Conservation (phyloP, 352 stramenopile genomes). For the Paralagenidium karlingii region DNA sequence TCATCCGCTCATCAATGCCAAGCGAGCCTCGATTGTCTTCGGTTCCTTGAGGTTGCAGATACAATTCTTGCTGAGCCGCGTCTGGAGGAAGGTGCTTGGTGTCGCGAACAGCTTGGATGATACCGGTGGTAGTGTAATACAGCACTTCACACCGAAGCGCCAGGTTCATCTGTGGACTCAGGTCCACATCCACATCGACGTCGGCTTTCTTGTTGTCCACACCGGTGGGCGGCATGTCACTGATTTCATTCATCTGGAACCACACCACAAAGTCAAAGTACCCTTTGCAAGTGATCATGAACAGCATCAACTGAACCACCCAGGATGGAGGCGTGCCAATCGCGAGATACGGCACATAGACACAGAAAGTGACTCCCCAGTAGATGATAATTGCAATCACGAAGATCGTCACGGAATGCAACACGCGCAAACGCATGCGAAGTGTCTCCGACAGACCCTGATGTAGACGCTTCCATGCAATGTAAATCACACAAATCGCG, state of each 20-base stretch:
- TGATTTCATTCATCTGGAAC: constrained; percentile 81
- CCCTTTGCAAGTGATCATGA: constrained; percentile 85
- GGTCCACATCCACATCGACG: constrained; percentile 75
- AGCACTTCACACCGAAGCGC: constrained; percentile 74
- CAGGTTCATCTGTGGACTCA: constrained; percentile 79
- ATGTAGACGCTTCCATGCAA: constrained; percentile 68
- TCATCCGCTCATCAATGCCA: constrained; percentile 76
- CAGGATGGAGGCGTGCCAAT: constrained; percentile 20
- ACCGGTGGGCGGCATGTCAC: background rate
- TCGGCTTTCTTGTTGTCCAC: constrained; percentile 8
- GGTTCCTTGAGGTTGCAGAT: constrained; percentile 61
- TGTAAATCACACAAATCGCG: constrained; percentile 77
- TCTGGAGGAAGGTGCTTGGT: constrained; percentile 50
- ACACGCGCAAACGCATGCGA: constrained; percentile 69
- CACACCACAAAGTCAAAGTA: constrained; percentile 85
- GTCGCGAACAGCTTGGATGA: constrained; percentile 76
- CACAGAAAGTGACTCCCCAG: constrained; percentile 72
- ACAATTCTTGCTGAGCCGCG: constrained; percentile 64
- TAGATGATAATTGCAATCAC: constrained; percentile 88
- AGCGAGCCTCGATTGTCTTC: constrained; percentile 66
- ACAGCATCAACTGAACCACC: constrained; percentile 76
- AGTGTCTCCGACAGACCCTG: constrained; percentile 75
- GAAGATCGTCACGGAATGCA: constrained; percentile 81
- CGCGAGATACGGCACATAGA: constrained; percentile 81
- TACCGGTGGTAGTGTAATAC: constrained; percentile 81